Conservation (phyloP, 73 alveolate species). For the Stentor roeselii region DNA sequence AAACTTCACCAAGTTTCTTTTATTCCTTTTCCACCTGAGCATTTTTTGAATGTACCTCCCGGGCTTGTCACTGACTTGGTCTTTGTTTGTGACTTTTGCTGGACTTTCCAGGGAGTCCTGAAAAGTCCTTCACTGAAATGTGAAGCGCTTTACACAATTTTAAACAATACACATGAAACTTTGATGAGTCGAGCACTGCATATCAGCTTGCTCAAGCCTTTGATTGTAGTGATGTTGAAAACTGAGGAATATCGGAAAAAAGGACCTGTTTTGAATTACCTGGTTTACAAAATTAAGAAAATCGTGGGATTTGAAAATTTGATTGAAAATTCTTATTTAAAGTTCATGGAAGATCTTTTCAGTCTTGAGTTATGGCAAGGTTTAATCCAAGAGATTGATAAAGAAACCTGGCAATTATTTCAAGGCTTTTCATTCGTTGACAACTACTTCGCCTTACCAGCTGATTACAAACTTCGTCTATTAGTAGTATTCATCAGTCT, state of each 20-base stretch:
- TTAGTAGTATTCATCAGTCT: not conserved
- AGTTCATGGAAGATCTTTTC: not conserved
- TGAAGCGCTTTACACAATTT: not conserved
- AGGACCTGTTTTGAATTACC: not conserved
- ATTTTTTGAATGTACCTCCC: not conserved
- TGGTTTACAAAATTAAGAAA: not conserved
- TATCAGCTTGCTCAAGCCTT: not conserved
- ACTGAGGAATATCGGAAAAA: not conserved
- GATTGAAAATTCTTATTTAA: slow-evolving; percentile 10
- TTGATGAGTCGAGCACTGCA: not conserved
- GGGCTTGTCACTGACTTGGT: not conserved
- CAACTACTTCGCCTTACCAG: not conserved
- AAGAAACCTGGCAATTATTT: not conserved
- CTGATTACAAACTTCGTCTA: not conserved
- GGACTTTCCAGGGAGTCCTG: not conserved
- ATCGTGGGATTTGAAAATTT: not conserved
- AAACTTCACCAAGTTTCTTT: not conserved
- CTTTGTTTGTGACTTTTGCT: not conserved
- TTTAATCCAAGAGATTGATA: not conserved
- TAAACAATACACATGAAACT: not conserved
- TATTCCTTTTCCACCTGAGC: not conserved
- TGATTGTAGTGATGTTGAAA: not conserved
- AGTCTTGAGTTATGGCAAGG: not conserved
- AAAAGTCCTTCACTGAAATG: not conserved
- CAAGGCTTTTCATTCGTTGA: not conserved